A percentile compares a stretch with the other conserved stretches of the same genome.
These are phyloP conservation scores for Rosa persica DNA, from an alignment of 306 rosid genomes.

Conservation along the genomic window DNA sequence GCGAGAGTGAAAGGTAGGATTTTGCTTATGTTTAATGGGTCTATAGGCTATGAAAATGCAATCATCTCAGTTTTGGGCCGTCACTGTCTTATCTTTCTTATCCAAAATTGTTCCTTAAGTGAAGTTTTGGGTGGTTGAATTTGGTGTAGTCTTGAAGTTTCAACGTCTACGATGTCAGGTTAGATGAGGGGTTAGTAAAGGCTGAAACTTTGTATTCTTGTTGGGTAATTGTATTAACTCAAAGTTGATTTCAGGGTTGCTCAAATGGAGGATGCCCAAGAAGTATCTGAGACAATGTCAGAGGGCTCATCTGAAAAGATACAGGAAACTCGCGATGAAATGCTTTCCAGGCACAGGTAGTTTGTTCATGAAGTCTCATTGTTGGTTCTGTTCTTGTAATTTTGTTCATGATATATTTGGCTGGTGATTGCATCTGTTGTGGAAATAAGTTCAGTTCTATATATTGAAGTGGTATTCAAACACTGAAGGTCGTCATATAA, in stretches of 20 bases:
- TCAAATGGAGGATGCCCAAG: slow-evolving; percentile 64
- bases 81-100: background rate
- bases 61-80: background rate
- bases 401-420: background rate
- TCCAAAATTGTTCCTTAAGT: background rate
- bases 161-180: background rate
- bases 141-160: background rate
- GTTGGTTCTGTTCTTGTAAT: background rate
- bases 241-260: slow-evolving; percentile 38
- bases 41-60: background rate
- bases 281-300: slow-evolving; percentile 45
- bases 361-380: slow-evolving; percentile 1
- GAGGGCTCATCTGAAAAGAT: slow-evolving; percentile 41
- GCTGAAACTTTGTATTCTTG: background rate
- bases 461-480: background rate
- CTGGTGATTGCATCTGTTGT: background rate
- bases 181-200: background rate
- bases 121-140: background rate
- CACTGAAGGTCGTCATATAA: background rate
- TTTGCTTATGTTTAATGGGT: too few relatives aligned
- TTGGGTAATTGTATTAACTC: background rate
- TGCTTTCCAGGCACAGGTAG: slow-evolving; percentile 66
- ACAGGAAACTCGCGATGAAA: slow-evolving; percentile 73
- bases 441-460: slow-evolving; percentile 1
- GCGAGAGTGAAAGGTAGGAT: background rate